Evolutionary conservation across 768 basidiomycete species (phyloP).

Genomic region (Lepiota brunneoincarnata): DNA sequence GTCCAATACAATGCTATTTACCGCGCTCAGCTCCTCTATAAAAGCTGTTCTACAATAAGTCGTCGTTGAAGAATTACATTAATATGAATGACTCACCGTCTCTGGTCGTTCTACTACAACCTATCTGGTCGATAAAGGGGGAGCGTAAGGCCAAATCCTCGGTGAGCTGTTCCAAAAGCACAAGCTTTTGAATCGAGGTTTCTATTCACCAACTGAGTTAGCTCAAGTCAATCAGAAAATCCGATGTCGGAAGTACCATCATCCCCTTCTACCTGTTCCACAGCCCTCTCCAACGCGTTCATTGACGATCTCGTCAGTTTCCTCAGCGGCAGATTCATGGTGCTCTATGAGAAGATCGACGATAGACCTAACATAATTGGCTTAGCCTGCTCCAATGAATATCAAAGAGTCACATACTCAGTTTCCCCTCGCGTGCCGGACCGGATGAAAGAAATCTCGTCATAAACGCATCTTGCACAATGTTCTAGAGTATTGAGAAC

Average conservation of each 20-base stretch:
- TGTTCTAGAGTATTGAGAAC: constrained; percentile 59
- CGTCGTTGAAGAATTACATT: not conserved
- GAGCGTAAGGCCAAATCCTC: constrained; percentile 45
- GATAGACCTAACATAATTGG: constrained; percentile 32
- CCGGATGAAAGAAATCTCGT: constrained; percentile 52
- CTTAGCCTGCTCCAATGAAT: constrained; percentile 5
- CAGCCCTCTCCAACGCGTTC: constrained; percentile 35
- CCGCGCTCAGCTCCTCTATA: not conserved
- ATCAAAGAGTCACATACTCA: constrained; percentile 32
- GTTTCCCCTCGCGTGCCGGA: constrained; percentile 37
- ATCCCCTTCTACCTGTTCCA: constrained; percentile 26
- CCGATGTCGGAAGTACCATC: constrained; percentile 27
- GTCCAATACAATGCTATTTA: constrained; percentile 3
- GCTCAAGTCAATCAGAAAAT: not conserved
- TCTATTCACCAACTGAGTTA: constrained; percentile 20
- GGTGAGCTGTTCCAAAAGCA: constrained; percentile 49
- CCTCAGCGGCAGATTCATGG: constrained; percentile 52
- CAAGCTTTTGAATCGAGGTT: constrained; percentile 20
- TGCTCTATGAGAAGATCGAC: constrained; percentile 37
- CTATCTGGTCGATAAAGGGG: constrained; percentile 41
- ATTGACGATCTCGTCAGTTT: constrained; percentile 41
- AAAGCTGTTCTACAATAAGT: not conserved
- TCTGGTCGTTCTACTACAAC: constrained; percentile 33
- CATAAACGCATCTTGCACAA: constrained; percentile 53
- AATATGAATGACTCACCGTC: constrained; percentile 18